A percentile compares a stretch with the other conserved stretches of the same genome.
Conservation (phyloP, 208 protist species). For the Phytomonas serpens region DNA sequence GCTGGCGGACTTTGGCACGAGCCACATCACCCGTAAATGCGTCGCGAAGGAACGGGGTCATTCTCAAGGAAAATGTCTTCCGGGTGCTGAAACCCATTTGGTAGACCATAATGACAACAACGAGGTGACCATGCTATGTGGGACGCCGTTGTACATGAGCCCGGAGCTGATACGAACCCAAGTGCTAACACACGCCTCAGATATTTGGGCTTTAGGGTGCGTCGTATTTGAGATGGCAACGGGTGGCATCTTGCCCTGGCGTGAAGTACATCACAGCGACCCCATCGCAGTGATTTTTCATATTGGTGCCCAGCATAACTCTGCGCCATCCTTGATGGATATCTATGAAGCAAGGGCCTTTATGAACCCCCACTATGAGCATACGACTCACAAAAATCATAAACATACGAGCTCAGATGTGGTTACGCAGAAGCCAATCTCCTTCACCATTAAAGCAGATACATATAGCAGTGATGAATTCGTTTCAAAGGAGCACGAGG, state of each 20-base stretch:
- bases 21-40: constrained; percentile 25
- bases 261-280: constrained; percentile 35
- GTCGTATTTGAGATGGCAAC: constrained; percentile 88
- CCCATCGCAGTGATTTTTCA: constrained; percentile 45
- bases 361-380: constrained; percentile 11
- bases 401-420: neutral
- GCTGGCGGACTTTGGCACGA: constrained; percentile 90
- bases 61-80: neutral
- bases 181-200: constrained; percentile 53
- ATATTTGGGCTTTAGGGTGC: constrained; percentile 86
- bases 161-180: constrained; percentile 64
- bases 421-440: neutral
- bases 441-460: neutral
- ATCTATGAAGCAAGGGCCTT: constrained; percentile 20
- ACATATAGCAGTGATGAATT: neutral
- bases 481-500: neutral
- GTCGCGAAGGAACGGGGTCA: constrained; percentile 2
- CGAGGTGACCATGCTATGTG: constrained; percentile 27
- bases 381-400: neutral
- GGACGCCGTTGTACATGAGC: constrained; percentile 83
- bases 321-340: constrained; percentile 28
- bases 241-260: constrained; percentile 63
- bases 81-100: neutral
- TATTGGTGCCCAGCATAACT: constrained; percentile 34
- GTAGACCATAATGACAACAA: neutral